phyloP scores from a whole-genome alignment of 1,284 basidiomycete genomes.

The Cryptococcus jaspeensis region DNA sequence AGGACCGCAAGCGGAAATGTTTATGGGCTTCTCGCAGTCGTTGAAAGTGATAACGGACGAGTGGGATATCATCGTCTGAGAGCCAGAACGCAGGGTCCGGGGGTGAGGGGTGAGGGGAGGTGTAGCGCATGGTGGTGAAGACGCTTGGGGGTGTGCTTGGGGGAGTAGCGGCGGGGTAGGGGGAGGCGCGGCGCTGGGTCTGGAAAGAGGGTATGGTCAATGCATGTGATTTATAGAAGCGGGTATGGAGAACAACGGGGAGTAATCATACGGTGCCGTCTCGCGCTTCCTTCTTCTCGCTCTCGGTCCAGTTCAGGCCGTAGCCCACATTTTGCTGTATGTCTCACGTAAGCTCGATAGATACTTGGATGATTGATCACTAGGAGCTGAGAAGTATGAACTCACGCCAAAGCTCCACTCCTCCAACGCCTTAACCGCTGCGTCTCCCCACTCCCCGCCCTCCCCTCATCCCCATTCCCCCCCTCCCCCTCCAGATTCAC shows the following conservation, averaged over 20 bases:
- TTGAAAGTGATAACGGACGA: constrained; percentile 32
- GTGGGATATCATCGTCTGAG: constrained; percentile 21
- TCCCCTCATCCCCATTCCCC: constrained; percentile 59
- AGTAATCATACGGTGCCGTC: constrained; percentile 17
- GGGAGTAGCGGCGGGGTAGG: neutral
- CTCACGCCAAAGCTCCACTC: constrained; percentile 57
- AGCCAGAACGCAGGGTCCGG: constrained; percentile 1
- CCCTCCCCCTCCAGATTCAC: constrained; percentile 66
- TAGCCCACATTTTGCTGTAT: constrained; percentile 39
- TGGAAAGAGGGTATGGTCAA: constrained; percentile 6
- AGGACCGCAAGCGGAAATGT: constrained; percentile 13
- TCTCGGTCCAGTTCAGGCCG: constrained; percentile 36
- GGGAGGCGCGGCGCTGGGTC: neutral
- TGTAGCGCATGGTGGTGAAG: constrained; percentile 44
- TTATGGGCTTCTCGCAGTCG: constrained; percentile 33
- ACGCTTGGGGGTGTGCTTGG: constrained; percentile 18
- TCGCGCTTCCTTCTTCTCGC: constrained; percentile 3
- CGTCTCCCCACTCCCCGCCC: constrained; percentile 68
- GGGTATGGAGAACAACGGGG: neutral
- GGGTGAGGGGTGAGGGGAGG: constrained; percentile 11
- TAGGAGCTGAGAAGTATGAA: neutral
- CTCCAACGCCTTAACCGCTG: constrained; percentile 65
- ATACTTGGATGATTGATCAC: no score
- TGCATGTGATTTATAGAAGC: constrained; percentile 8
- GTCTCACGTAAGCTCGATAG: neutral